Evolutionary conservation across 2,329 filamentous ascomycete genomes (phyloP).

Genomic region (Tolypocladium tundrense): DNA sequence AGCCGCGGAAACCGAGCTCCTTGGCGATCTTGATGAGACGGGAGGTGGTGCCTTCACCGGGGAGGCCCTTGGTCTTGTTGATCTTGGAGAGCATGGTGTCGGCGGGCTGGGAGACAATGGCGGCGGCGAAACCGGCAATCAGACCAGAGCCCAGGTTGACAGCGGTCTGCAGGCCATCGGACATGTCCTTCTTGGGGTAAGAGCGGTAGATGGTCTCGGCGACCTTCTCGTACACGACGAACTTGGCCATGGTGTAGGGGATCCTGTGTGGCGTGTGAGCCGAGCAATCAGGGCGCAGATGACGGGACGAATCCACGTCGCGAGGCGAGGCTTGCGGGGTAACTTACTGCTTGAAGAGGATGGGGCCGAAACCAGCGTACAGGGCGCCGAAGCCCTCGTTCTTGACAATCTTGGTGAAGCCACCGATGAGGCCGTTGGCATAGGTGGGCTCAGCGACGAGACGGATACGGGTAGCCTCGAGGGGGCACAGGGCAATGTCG

Average conservation of each 20-base stretch:
- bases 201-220: slow-evolving; percentile 59
- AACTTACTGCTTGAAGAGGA: slow-evolving; percentile 50
- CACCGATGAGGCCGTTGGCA: slow-evolving; percentile 67
- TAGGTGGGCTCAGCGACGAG: slow-evolving; percentile 82
- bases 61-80: slow-evolving; percentile 86
- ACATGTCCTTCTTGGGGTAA: slow-evolving; percentile 62
- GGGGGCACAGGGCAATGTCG: slow-evolving; percentile 78
- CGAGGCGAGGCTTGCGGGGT: not conserved
- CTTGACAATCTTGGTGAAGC: slow-evolving; percentile 75
- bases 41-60: slow-evolving; percentile 72
- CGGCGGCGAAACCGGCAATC: slow-evolving; percentile 66
- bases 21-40: slow-evolving; percentile 81
- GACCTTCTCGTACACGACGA: slow-evolving; percentile 88
- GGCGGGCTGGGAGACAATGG: slow-evolving; percentile 78
- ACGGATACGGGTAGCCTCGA: slow-evolving; percentile 89
- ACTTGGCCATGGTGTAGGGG: slow-evolving; percentile 92
- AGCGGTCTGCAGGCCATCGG: slow-evolving; percentile 60
- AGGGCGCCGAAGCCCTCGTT: slow-evolving; percentile 76
- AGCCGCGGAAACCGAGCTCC: slow-evolving; percentile 72
- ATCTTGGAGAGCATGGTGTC: slow-evolving; percentile 94
- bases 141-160: slow-evolving; percentile 60
- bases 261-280: slow-evolving; percentile 41
- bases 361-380: slow-evolving; percentile 85
- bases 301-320: not conserved
- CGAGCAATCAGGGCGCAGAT: not conserved